phyloP scores from a whole-genome alignment of 1,284 basidiomycete species.

The Apiotrichum sp. region DNA sequence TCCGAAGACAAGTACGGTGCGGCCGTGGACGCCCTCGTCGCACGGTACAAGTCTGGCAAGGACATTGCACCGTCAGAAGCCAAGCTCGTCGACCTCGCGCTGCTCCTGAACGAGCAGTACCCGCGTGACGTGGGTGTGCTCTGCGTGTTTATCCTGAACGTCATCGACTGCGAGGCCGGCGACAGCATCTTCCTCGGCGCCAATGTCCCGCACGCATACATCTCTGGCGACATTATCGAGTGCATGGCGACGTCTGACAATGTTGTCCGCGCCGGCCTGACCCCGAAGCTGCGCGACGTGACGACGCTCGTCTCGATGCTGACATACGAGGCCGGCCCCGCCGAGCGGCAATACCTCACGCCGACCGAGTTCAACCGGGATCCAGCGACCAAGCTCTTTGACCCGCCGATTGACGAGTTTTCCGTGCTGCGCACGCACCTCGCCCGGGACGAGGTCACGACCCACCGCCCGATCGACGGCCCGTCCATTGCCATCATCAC shows the following conservation, averaged over 20 bases:
- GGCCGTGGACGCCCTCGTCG: conserved; percentile 58
- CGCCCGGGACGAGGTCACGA: conserved; percentile 40
- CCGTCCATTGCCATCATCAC: conserved; percentile 80
- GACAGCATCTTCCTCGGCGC: conserved; percentile 93
- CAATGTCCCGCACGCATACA: conserved; percentile 94
- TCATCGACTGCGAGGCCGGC: conserved; percentile 70
- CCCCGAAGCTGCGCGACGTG: conserved; percentile 91
- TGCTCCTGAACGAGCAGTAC: conserved; percentile 72
- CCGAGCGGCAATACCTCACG: conserved; percentile 62
- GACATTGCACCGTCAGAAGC: conserved; percentile 42
- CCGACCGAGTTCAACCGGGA: conserved; percentile 53
- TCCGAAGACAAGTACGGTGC: conserved; percentile 52
- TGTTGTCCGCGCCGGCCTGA: conserved; percentile 96
- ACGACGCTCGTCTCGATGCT: conserved; percentile 81
- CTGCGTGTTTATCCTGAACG: conserved; percentile 87
- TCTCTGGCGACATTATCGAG: conserved; percentile 91
- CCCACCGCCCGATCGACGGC: conserved; percentile 61
- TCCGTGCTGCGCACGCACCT: conserved; percentile 68
- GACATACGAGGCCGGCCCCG: conserved; percentile 71
- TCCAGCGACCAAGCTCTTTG: conserved; percentile 57
- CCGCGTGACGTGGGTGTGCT: conserved; percentile 90
- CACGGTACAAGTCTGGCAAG: conserved; percentile 55
- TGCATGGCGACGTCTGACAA: conserved; percentile 99
- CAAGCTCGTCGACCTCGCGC: conserved; percentile 61
- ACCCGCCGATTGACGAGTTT: conserved; percentile 94